Evolutionary conservation across 164 flowering plant genomes (phyloP).

Genomic region (Nelumbo lutea): DNA sequence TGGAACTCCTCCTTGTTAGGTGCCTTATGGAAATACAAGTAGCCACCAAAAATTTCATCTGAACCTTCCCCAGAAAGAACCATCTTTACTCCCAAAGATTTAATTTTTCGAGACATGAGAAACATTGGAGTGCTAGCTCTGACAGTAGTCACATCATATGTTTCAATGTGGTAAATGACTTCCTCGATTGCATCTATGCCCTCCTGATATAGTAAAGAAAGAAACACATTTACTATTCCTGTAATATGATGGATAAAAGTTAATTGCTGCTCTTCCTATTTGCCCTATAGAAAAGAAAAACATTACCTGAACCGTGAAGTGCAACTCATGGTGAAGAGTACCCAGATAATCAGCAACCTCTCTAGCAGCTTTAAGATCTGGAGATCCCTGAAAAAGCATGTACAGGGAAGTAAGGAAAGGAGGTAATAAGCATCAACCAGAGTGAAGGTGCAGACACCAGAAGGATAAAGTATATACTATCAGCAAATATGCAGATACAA

Average conservation of each 20-base stretch:
- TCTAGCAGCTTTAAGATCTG: conserved; percentile 86
- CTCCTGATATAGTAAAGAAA: conserved; percentile 49
- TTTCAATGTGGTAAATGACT: conserved; percentile 89
- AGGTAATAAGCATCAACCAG: not conserved
- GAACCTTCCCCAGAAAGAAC: conserved; percentile 97
- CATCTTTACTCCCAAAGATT: conserved; percentile 94
- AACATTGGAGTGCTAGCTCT: conserved; percentile 99
- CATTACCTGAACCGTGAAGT: conserved; percentile 87
- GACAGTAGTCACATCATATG: conserved; percentile 94
- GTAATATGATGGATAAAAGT: not conserved
- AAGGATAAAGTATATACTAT: no score
- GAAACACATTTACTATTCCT: not conserved
- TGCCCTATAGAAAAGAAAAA: not conserved
- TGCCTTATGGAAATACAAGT: conserved; percentile 91
- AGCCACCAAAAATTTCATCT: conserved; percentile 93
- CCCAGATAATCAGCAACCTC: conserved; percentile 90
- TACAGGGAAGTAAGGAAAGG: no score
- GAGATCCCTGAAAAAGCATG: conserved; percentile 66
- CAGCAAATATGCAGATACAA: no score
- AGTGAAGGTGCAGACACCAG: not conserved
- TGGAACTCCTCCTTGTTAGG: conserved; percentile 93
- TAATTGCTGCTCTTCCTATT: not conserved
- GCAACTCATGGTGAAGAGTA: conserved; percentile 87
- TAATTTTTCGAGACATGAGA: conserved; percentile 93
- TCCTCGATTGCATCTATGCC: conserved; percentile 95